These are phyloP conservation scores for Fusarium sp. DNA, from an alignment of 2,329 filamentous ascomycete genomes.

Conservation along the genomic window DNA sequence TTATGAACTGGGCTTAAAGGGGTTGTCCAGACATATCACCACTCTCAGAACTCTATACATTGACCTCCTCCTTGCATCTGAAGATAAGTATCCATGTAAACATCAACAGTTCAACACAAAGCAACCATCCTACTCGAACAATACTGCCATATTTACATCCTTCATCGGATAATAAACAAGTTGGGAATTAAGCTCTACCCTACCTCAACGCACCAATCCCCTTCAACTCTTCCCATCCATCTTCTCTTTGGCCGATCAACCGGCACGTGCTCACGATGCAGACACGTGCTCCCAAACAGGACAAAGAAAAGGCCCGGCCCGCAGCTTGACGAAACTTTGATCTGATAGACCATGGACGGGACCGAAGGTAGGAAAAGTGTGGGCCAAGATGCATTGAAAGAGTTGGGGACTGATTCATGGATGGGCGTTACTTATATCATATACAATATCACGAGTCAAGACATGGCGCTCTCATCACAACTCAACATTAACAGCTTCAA, in stretches of 20 bases:
- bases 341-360: background rate
- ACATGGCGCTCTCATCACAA: background rate
- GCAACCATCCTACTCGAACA: background rate
- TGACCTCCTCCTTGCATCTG: background rate
- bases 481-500: background rate
- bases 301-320: constrained; percentile 38
- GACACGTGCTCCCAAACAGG: background rate
- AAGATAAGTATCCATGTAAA: background rate
- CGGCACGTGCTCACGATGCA: constrained; percentile 12
- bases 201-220: constrained; percentile 2
- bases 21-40: background rate
- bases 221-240: constrained; percentile 1
- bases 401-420: background rate
- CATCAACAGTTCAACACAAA: background rate
- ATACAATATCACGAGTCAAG: background rate
- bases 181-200: background rate
- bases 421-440: background rate
- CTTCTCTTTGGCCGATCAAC: background rate
- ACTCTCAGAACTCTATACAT: background rate
- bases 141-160: background rate
- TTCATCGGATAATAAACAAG: background rate
- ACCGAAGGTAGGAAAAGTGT: background rate
- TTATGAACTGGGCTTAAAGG: background rate
- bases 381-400: background rate
- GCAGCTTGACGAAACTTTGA: constrained; percentile 34